Evolutionary conservation across 1,284 basidiomycete species (phyloP), one percentile per base, ranked within the genome.

Genomic region (Sanguinoderma infundibulare): DNA sequence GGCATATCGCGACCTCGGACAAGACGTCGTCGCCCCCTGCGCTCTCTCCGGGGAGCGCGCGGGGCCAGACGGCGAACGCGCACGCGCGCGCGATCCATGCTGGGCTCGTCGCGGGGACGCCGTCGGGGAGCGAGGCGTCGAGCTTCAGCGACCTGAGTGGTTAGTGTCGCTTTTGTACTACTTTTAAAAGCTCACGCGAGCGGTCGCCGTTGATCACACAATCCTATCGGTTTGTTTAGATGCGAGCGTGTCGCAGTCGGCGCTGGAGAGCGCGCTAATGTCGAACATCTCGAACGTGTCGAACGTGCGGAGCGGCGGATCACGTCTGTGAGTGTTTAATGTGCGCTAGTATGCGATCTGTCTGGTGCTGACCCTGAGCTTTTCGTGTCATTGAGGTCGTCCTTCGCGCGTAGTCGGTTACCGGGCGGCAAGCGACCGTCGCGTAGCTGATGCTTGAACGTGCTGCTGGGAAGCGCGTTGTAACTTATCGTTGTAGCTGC

Each of bases 101-200:
- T 2, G 82, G 57, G 71, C 63, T 79, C 38, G 67, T 69, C 42
- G 55, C 64, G 17, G 67, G 70, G 63, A 86, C 89, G 62, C 82
- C 83, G 44, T 61, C 65, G 20, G 83, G 82, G 39, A 92, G 90
- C 67, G 87, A 80, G 52, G 83, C 90, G 0, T 92, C 91, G 3
- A 94, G 92, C 73, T 92, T 92, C 69, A 92, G 91, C 69, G 91
- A 94, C 71, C 70, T 93, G 44, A 94, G 92, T 69, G 91, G 91
- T 91, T 68, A 69, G 83, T n/a, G n/a, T 74, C 28, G 20, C 4
- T 20, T 22, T 10, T 14, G 38, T 44, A 15, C 22, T 44, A 9
- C 12, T 38, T 7, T 7, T 50, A 8, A n/a, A n/a, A n/a, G n/a
- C n/a, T 0, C 14, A 9, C 15, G 17, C 36, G 12, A 34, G 46